Base-by-base conservation (phyloP, 768 basidiomycete genomes). In the Scleroderma citrinum region DNA sequence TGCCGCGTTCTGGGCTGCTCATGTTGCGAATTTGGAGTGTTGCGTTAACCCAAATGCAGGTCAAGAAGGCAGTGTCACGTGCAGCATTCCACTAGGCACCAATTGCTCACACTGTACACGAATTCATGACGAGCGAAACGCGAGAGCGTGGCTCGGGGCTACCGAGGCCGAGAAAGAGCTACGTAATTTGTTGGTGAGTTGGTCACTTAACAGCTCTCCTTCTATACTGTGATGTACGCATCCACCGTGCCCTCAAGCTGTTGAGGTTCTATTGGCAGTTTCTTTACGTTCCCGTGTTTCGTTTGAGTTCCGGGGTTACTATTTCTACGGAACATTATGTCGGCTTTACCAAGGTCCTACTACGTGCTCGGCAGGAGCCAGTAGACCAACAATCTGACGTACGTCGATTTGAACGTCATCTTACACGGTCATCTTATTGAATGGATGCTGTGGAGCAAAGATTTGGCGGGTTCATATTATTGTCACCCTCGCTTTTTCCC, bases 1-100 rank as follows among this genome's bases (percentile, higher is more conserved):
- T 29, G 82, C 83, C 30, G 51, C 82, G 17, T 78, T 87, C 54
- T 87, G 86, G 87, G 69, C 61, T 48, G 50, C 58, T 36, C 57
- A 63, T 47, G 60, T 56, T 49, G 44, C 58, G 21, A 44, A 53
- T 19, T 38, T 52, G 20, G 51, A 11, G 32, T 16, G 48, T 53
- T 56, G 48, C 48, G 58, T 55, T 53, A 16, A 43, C 49, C 24
- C 38, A 26, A 40, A 23, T 51, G n/a, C 21, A n/a, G 20, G 20
- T 21, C 5, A 3, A 49, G 47, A 32, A 32, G 49, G 20, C 32
- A 44, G 46, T 7, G 30, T 14, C 4, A 24, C 46, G 38, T 45
- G 20, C 37, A 19, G 24, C 42, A 31, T 8, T 35, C 3, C 24
- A 23, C 26, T 26, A 16, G 14, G 38, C 39, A 32, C 42, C 24